Evolutionary conservation across 306 rosid genomes (phyloP), one percentile per base, ranked within the genome.

Genomic region (Urtica urens): DNA sequence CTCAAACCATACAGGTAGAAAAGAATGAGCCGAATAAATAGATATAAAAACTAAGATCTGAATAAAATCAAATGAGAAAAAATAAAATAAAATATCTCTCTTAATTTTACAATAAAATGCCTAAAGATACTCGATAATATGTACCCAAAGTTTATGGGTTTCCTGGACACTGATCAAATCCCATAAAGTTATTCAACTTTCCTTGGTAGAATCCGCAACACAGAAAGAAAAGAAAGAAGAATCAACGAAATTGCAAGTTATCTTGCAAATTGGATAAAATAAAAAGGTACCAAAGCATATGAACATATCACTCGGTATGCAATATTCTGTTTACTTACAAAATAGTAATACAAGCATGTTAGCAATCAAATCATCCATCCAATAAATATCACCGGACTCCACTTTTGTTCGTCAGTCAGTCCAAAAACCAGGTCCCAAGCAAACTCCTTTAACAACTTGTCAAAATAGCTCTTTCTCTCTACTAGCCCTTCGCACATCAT

Each of bases 311-410:
- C 50, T 22, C 55, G 43, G 50, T 22, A 59, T 33, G 34, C 26
- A 62, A 66, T 58, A 64, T 75, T 71, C 72, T 52, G 67, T 55
- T 72, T 75, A 69, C 80, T 70, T 78, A 74, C 84, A 76, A 66
- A n/a, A n/a, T n/a, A n/a, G n/a, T n/a, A n/a, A 72, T 63, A 73
- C 66, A 76, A 72, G 72, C 77, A n/a, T 44, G 83, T 78, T 67
- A 80, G 81, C 65, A 62, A 66, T 59, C 66, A 48, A 63, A 71
- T 61, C 69, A 72, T 66, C 76, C 63, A 4, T 10, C 48, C 67
- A 35, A 57, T 58, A 60, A 38, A 62, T 46, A 22, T 23, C n/a
- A 70, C 52, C 51, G 45, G 72, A 77, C 51, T 71, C 49, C 75
- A 47, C 58, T 62, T 77, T 64, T 30, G 12, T 62, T 62, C 43